These are phyloP conservation scores for Rosa rugosa DNA, from an alignment of 306 rosid species.

Conservation along the genomic window DNA sequence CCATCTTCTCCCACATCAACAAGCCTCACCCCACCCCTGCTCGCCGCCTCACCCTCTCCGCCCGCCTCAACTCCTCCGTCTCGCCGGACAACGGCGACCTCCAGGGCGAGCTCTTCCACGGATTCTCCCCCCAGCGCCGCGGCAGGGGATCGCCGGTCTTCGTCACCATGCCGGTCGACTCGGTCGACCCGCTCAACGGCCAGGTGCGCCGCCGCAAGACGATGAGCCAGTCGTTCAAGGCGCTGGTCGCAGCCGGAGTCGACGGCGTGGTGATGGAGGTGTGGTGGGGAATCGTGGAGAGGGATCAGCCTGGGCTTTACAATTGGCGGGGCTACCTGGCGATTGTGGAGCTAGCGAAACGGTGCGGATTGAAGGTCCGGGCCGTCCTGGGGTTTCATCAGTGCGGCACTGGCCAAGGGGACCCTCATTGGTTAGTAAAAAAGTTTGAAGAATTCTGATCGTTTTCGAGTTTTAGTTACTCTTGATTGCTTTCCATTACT, in stretches of 20 bases:
- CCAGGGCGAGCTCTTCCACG: conserved; percentile 68
- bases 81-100: conserved; percentile 61
- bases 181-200: conserved; percentile 47
- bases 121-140: conserved; percentile 48
- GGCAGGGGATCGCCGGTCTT: conserved; percentile 61
- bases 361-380: conserved; percentile 71
- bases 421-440: conserved; percentile 61
- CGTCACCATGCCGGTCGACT: conserved; percentile 61
- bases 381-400: conserved; percentile 78
- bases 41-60: conserved; percentile 29
- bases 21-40: conserved; percentile 23
- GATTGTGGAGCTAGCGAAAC: conserved; percentile 55
- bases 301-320: conserved; percentile 61
- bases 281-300: conserved; percentile 95
- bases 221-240: conserved; percentile 50
- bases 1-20: conserved; percentile 32
- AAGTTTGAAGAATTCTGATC: background rate
- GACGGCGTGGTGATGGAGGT: conserved; percentile 89
- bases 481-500: background rate
- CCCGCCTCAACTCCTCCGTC: conserved; percentile 55
- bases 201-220: conserved; percentile 43
- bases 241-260: conserved; percentile 68
- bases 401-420: conserved; percentile 49
- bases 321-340: conserved; percentile 76
- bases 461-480: background rate